Evolutionary conservation across 176 grass and related monocot genomes (phyloP).

Genomic region (Aegilops tauschii): DNA sequence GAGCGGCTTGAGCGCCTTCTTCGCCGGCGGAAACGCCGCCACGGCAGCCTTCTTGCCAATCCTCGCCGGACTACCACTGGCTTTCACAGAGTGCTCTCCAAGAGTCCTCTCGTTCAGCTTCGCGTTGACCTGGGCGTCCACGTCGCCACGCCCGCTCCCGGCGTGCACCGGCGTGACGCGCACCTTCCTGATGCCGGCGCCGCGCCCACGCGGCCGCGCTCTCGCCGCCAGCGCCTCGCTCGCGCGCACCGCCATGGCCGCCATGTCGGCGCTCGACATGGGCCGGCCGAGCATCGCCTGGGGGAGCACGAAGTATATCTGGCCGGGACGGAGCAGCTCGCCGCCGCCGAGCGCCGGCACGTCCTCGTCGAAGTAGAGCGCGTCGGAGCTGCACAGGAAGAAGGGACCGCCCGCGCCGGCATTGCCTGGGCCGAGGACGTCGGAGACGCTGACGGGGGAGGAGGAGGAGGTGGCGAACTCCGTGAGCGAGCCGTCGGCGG

Average conservation of each 20-base stretch:
- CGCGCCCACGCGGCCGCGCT: background rate
- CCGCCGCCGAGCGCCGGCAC: conserved; percentile 25
- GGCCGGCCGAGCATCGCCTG: conserved; percentile 24
- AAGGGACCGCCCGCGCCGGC: background rate
- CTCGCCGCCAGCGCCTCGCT: conserved; percentile 37
- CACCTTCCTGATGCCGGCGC: conserved; percentile 13
- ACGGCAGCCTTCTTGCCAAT: background rate
- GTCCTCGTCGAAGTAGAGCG: conserved; percentile 59
- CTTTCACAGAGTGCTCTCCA: conserved; percentile 3
- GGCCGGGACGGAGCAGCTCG: conserved; percentile 45
- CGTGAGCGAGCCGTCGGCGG: conserved; percentile 47
- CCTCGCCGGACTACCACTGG: background rate
- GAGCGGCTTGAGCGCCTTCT: conserved; percentile 43
- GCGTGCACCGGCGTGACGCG: conserved; percentile 36
- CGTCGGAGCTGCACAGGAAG: conserved; percentile 64
- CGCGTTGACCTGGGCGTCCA: conserved; percentile 32
- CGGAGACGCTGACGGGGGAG: conserved; percentile 9
- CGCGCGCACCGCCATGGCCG: conserved; percentile 59
- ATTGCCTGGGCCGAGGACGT: conserved; percentile 12
- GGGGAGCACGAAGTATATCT: conserved; percentile 46
- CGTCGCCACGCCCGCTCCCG: background rate
- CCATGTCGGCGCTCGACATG: conserved; percentile 59
- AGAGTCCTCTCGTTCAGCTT: conserved; percentile 55
- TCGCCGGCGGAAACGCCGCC: background rate
- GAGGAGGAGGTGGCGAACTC: conserved; percentile 15